A percentile compares a stretch with the other conserved stretches of the same genome.
Conservation (phyloP, 495 filamentous ascomycete species). For the Penicillium coprophilum region DNA sequence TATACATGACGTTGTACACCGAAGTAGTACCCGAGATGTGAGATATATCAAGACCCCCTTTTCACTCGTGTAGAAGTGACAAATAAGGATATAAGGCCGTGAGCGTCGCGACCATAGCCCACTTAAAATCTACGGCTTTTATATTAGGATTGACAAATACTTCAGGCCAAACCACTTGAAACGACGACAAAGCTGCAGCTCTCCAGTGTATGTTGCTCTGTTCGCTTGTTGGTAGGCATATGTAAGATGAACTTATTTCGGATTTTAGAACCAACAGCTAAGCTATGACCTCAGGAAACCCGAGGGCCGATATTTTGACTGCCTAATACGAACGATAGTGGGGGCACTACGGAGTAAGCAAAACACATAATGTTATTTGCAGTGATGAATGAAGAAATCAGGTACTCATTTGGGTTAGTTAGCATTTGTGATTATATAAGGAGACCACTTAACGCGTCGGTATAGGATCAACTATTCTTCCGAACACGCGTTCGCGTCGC, state of each 20-base stretch:
- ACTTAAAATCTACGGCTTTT: background rate
- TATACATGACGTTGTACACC: background rate
- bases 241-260: background rate
- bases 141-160: background rate
- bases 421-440: background rate
- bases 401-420: background rate
- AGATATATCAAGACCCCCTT: background rate
- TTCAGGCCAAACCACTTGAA: background rate
- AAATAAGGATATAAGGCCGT: background rate
- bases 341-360: background rate
- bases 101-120: background rate
- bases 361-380: background rate
- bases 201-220: background rate
- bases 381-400: background rate
- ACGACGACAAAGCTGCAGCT: background rate
- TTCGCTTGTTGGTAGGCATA: background rate
- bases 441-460: slow-evolving; percentile 15
- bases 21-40: background rate
- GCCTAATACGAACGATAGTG: background rate
- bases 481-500: slow-evolving; percentile 13
- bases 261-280: background rate
- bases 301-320: background rate
- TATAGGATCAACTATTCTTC: slow-evolving; percentile 2
- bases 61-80: background rate
- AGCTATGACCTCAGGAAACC: background rate